Evolutionary conservation across 345 rosid species (phyloP).

Genomic region (Hevea brasiliensis): DNA sequence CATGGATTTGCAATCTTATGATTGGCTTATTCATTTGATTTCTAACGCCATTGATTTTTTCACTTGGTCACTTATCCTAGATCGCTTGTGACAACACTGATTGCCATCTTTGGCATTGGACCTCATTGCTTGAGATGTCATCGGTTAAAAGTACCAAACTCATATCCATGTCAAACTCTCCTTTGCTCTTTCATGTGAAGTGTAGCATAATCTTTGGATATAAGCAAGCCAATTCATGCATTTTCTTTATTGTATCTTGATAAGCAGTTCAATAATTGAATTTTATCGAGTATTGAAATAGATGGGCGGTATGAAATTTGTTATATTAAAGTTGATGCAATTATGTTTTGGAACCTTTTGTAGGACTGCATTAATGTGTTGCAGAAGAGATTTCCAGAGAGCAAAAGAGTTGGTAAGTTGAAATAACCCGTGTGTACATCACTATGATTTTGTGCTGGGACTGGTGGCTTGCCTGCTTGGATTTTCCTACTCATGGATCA

Average conservation of each 20-base stretch:
- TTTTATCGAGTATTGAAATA: not conserved
- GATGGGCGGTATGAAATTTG: no score
- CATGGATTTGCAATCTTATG: not conserved
- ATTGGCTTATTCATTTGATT: not conserved
- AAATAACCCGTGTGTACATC: not conserved
- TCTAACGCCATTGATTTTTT: not conserved
- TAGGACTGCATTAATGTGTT: slow-evolving; percentile 85
- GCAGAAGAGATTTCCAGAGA: slow-evolving; percentile 76
- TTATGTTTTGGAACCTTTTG: slow-evolving; percentile 22
- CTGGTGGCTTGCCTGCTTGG: not conserved
- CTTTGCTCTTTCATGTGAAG: not conserved
- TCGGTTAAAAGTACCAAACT: not conserved
- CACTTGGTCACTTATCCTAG: not conserved
- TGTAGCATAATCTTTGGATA: not conserved
- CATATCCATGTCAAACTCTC: not conserved
- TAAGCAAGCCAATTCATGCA: not conserved
- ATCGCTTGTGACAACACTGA: not conserved
- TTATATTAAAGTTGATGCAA: not conserved
- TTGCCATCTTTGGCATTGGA: not conserved
- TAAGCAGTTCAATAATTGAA: not conserved
- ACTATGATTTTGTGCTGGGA: not conserved
- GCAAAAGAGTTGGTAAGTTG: slow-evolving; percentile 92
- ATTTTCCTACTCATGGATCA: not conserved
- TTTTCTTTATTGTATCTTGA: not conserved
- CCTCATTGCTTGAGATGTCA: slow-evolving; percentile 1